Base-by-base conservation (phyloP, 306 rosid genomes). In the Trifolium repens region DNA sequence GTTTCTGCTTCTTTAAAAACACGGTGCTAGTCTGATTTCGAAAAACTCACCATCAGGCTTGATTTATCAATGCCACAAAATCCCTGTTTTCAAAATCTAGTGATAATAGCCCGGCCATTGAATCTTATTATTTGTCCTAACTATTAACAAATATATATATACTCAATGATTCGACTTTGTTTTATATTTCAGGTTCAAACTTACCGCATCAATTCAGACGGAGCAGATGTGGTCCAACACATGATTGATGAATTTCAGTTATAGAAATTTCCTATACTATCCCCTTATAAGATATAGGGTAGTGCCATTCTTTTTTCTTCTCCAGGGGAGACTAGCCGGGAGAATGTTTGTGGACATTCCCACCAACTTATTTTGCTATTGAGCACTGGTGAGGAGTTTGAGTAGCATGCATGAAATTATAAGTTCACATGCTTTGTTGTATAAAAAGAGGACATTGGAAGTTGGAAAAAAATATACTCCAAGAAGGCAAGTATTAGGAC, bases 221-320 rank as follows among this genome's bases (percentile, higher is more conserved):
- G 98, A 75, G 89, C 81, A 58, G 90, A 92, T 43, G 97, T 94
- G 82, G 71, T 94, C 75, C 88, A 87, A 59, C 98, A 94, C 77
- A 90, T 88, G 92, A 79, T 94, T 46, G 96, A 94, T 79, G 85
- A 82, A 69, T 94, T 91, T 82, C 81, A 67, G 57, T 43, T 91
- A 44, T 88, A 83, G 61, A 71, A 32, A 30, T 74, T 70, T 59
- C 58, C 75, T 49, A 43, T 8, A 8, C 64, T 43, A 35, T 49
- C 64, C 2, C 1, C 39, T 70, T 76, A 57, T 57, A 81, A 37
- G 4, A 47, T 4, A 50, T 4, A 55, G 32, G 47, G 75, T 49
- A 64, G 55, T 76, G 71, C 7, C 49, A 32, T 60, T 68, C 10
- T 44, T 58, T 69, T 59, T 22, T 30, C 14, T 8, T 14, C 22